Evolutionary conservation across 352 stramenopile genomes (phyloP).

Genomic region (Phytophthora pinifolia): DNA sequence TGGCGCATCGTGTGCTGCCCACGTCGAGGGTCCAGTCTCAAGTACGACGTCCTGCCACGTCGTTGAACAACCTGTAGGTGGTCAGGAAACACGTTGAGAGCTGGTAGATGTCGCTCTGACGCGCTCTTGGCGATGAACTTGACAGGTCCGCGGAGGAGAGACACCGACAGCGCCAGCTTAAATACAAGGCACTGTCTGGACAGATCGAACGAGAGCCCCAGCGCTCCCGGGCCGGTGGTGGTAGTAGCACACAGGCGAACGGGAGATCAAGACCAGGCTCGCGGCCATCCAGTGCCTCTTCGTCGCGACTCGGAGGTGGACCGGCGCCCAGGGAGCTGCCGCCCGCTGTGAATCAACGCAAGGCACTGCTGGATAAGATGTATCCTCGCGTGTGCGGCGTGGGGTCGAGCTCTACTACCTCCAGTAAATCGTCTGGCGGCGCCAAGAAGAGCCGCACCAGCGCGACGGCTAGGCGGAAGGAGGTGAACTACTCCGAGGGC

Average conservation of each 20-base stretch:
- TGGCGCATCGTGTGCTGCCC: conserved; percentile 28
- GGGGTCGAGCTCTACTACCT: conserved; percentile 15
- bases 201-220: conserved; percentile 27
- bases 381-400: conserved; percentile 76
- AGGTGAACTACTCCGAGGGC: conserved; percentile 50
- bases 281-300: conserved; percentile 26
- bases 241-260: conserved; percentile 14
- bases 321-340: conserved; percentile 17
- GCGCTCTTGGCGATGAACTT: not conserved
- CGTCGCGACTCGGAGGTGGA: conserved; percentile 19
- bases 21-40: conserved; percentile 23
- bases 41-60: conserved; percentile 16
- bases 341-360: conserved; percentile 37
- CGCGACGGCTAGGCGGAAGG: conserved; percentile 42
- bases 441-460: conserved; percentile 33
- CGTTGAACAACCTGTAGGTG: conserved; percentile 33
- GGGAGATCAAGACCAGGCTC: conserved; percentile 19
- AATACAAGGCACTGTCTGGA: conserved; percentile 39
- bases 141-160: conserved; percentile 56
- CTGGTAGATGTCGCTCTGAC: conserved; percentile 11
- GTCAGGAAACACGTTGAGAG: conserved; percentile 4
- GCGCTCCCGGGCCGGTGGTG: conserved; percentile 19
- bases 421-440: conserved; percentile 24
- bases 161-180: conserved; percentile 53
- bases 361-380: conserved; percentile 79